Evolutionary conservation across 2,329 filamentous ascomycete species (phyloP), one percentile per base, ranked within the genome.

Genomic region (Ophiosphaerella narmari): DNA sequence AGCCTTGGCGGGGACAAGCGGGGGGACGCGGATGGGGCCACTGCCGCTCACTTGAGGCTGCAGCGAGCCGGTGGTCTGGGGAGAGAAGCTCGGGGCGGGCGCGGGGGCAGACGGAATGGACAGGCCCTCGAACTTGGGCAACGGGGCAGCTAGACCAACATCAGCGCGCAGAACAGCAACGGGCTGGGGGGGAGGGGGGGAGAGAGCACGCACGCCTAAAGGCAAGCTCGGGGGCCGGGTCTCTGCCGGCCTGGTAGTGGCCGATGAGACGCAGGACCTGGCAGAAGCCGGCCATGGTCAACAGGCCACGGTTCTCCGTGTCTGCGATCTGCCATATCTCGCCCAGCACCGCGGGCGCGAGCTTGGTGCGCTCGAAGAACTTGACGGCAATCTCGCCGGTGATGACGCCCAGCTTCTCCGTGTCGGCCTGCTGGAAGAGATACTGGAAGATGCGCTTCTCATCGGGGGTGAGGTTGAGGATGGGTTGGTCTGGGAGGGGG

Each of bases 271-370:
- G 86, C 70, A 99, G 77, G 50, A 96, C 94, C 71, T 96, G 85
- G 54, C 92, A 90, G 77, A 99, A 99, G 71, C 93, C 94, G 36
- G 91, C 85, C 16, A 91, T 91, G 31, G 92, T 97, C 61, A 99
- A 80, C 62, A 97, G 89, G 44, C 94, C 94, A 59, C 92, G 86
- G 78, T 99, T 99, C 78, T 97, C 93, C 60, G 85, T 91, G 78
- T 99, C 94, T 62, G 94, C 93, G 73, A 99, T 94, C 77, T 97
- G 93, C 94, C 94, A 99, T 82, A 99, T 97, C 89, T 96, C 74
- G 74, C 93, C 94, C 52, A 99, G 82, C 41, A 94, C 82, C 55
- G 90, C 86, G 46, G 92, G 90, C 54, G 93, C 86, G 41, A 99
- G 81, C 62, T 89, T 87, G 39, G 94, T 97, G 80, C 94, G 94